A percentile compares a stretch with the other conserved stretches of the same genome.
Evolutionary conservation across 371 early-diverging fungal species (phyloP).

Genomic region (Capillidium heterosporum): DNA sequence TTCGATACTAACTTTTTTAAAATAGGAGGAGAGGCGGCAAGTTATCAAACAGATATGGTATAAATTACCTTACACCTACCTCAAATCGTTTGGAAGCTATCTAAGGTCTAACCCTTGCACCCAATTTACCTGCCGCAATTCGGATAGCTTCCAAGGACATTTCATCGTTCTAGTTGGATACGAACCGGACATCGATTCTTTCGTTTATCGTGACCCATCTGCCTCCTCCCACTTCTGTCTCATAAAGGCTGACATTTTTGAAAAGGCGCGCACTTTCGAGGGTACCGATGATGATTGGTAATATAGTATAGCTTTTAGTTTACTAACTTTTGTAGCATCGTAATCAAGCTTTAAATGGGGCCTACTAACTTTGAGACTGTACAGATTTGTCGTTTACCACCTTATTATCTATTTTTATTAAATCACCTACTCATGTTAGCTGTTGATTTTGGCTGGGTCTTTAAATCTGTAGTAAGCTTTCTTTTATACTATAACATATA

Average conservation of each 20-base stretch:
- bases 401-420: too few species aligned
- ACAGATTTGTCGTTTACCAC: too few species aligned
- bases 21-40: too few species aligned
- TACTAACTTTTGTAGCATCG: neutral
- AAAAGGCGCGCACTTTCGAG: neutral
- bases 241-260: neutral
- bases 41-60: too few species aligned
- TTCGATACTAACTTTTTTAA: too few species aligned
- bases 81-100: too few species aligned
- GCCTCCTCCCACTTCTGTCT: neutral
- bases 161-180: neutral
- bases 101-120: neutral
- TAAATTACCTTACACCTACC: too few species aligned
- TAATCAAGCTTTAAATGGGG: constrained; percentile 2
- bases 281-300: constrained; percentile 1
- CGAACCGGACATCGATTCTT: neutral
- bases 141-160: neutral
- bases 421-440: too few species aligned
- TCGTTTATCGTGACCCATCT: neutral
- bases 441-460: too few species aligned
- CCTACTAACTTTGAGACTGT: too few species aligned
- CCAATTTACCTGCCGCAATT: neutral
- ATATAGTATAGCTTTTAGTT: neutral
- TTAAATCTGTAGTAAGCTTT: too few species aligned
- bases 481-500: too few species aligned